These are phyloP conservation scores for Inonotus hispidus DNA, from an alignment of 1,284 basidiomycete species.

Conservation along the genomic window DNA sequence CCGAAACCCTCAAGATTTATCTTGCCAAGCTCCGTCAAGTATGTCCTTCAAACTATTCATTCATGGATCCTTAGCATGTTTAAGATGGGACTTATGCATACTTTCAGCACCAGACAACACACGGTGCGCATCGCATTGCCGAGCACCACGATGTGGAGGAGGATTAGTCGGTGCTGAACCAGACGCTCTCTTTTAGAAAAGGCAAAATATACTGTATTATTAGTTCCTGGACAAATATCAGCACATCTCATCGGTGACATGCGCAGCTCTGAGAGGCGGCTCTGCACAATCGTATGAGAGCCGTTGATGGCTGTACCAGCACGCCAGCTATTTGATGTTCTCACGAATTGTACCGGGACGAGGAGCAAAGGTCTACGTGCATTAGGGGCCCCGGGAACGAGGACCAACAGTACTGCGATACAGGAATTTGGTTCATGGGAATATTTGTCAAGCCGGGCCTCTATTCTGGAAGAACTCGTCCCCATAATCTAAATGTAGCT, in stretches of 20 bases:
- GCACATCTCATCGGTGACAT: not conserved
- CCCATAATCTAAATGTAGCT: slow-evolving; percentile 51
- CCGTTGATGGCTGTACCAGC: no score
- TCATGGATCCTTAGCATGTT: not conserved
- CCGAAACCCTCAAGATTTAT: slow-evolving; percentile 85
- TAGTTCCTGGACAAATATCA: not conserved
- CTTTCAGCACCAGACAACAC: slow-evolving; percentile 13
- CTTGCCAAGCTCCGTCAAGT: slow-evolving; percentile 85
- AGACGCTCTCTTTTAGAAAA: not conserved
- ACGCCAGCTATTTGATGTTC: not conserved
- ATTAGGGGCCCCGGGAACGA: no score
- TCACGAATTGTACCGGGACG: no score
- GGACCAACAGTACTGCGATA: no score
- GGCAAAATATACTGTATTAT: not conserved
- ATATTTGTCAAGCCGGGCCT: no score
- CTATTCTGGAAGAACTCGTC: slow-evolving; percentile 33
- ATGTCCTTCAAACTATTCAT: slow-evolving; percentile 24
- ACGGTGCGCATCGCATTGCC: slow-evolving; percentile 8
- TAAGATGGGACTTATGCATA: not conserved
- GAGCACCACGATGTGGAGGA: slow-evolving; percentile 4
- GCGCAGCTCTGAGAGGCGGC: not conserved
- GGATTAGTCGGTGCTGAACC: not conserved
- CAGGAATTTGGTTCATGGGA: no score
- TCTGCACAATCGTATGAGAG: no score
- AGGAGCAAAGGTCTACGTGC: no score